A percentile compares a stretch with the other conserved stretches of the same genome.
These are phyloP conservation scores for Euphorbia peplus DNA, from an alignment of 345 rosid species.

Conservation along the genomic window DNA sequence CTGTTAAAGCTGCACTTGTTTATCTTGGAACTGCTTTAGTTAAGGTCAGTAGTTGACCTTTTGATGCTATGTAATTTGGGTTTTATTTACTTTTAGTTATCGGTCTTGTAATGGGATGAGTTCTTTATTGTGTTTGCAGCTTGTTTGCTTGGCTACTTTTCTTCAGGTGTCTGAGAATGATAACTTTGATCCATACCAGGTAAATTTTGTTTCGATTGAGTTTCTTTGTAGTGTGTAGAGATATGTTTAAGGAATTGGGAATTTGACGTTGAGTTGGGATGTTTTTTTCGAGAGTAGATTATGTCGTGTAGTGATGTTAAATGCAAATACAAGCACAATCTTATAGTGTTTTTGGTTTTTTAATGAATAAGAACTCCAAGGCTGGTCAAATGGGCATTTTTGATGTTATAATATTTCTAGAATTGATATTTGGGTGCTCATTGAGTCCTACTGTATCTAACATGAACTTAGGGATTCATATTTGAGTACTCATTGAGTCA, in stretches of 20 bases:
- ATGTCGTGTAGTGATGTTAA: neutral
- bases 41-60: constrained; percentile 50
- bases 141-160: constrained; percentile 92
- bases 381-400: neutral
- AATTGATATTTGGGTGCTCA: neutral
- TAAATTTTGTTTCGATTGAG: constrained; percentile 21
- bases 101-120: neutral
- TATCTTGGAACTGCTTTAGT: constrained; percentile 86
- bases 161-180: constrained; percentile 89
- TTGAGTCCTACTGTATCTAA: neutral
- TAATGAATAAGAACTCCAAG: neutral
- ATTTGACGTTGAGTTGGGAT: neutral
- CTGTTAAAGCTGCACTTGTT: constrained; percentile 81
- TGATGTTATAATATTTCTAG: neutral
- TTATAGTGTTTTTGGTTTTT: neutral
- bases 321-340: neutral
- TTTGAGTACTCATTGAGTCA: neutral
- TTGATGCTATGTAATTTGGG: neutral
- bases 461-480: neutral
- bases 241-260: neutral
- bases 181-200: constrained; percentile 90
- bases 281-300: neutral
- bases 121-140: constrained; percentile 45
- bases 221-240: neutral
- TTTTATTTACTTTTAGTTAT: neutral